Conservation (phyloP, 2,329 filamentous ascomycete species). For the Oidium heveae region DNA sequence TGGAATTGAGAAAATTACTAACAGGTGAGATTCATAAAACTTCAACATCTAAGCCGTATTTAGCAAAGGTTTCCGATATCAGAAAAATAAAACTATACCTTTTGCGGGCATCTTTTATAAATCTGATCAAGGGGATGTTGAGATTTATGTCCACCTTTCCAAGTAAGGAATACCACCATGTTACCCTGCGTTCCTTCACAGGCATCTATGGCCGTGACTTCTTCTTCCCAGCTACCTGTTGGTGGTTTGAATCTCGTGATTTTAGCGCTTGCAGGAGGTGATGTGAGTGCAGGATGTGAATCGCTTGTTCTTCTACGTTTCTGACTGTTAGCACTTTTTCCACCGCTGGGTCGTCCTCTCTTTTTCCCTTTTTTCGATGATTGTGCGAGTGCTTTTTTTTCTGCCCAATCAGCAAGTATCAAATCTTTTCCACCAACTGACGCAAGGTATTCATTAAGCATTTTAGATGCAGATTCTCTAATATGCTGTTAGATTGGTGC, state of each 20-base stretch:
- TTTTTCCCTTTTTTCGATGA: slow-evolving; percentile 29
- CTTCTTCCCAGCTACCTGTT: slow-evolving; percentile 51
- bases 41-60: slow-evolving; percentile 17
- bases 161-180: slow-evolving; percentile 43
- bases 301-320: slow-evolving; percentile 10
- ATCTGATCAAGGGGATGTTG: slow-evolving; percentile 43
- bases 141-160: slow-evolving; percentile 50
- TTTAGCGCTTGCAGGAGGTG: slow-evolving; percentile 21
- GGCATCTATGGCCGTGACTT: slow-evolving; percentile 44
- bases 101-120: slow-evolving; percentile 56
- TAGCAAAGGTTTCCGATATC: slow-evolving; percentile 1
- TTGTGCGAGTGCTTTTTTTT: slow-evolving; percentile 16
- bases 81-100: slow-evolving; percentile 20
- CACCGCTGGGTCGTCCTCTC: slow-evolving; percentile 23
- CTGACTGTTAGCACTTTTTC: slow-evolving; percentile 9
- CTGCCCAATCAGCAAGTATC: slow-evolving; percentile 21
- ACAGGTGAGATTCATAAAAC: slow-evolving; percentile 25
- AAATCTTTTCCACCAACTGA: slow-evolving; percentile 35
- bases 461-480: slow-evolving; percentile 30
- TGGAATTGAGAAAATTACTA: slow-evolving; percentile 4
- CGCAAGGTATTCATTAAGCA: slow-evolving; percentile 38
- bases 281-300: slow-evolving; percentile 21
- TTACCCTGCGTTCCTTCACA: slow-evolving; percentile 39
- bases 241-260: slow-evolving; percentile 35
- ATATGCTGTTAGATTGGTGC: slow-evolving; percentile 1